Evolutionary conservation across 1,284 basidiomycete genomes (phyloP).

Genomic region (Psilocybe mexicana): DNA sequence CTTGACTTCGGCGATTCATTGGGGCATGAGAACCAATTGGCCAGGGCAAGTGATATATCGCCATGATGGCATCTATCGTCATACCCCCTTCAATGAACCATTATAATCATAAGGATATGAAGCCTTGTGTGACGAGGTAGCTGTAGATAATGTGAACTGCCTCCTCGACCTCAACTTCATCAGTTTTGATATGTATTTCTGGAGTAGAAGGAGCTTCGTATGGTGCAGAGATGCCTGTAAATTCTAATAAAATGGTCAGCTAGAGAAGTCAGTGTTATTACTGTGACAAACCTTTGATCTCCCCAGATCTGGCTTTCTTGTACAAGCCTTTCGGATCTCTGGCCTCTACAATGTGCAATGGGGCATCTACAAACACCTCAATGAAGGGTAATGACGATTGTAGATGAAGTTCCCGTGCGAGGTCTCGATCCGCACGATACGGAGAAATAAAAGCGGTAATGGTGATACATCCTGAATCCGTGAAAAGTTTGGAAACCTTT

Average conservation of each 20-base stretch:
- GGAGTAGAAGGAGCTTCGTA: slow-evolving; percentile 89
- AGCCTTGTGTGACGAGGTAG: slow-evolving; percentile 73
- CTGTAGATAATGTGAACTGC: slow-evolving; percentile 82
- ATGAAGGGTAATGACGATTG: slow-evolving; percentile 79
- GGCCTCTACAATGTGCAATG: slow-evolving; percentile 84
- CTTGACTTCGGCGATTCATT: neutral
- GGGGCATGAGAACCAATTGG: neutral
- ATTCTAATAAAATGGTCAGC: slow-evolving; percentile 58
- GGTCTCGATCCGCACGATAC: slow-evolving; percentile 85
- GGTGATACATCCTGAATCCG: slow-evolving; percentile 83
- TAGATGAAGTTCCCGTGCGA: slow-evolving; percentile 85
- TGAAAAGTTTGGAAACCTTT: slow-evolving; percentile 93
- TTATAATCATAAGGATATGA: slow-evolving; percentile 41
- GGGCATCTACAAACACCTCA: slow-evolving; percentile 95
- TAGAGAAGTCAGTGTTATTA: neutral
- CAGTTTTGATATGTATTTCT: slow-evolving; percentile 93
- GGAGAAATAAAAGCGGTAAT: slow-evolving; percentile 99
- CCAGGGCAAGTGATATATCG: neutral
- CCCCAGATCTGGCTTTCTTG: slow-evolving; percentile 94
- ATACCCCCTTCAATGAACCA: too few species aligned
- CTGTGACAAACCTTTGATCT: slow-evolving; percentile 81
- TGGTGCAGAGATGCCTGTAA: slow-evolving; percentile 97
- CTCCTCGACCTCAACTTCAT: slow-evolving; percentile 76
- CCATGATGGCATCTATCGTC: neutral
- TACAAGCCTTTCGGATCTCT: slow-evolving; percentile 98